Evolutionary conservation across 305 asterid genomes (phyloP).

Genomic region (Fraxinus baroniana): DNA sequence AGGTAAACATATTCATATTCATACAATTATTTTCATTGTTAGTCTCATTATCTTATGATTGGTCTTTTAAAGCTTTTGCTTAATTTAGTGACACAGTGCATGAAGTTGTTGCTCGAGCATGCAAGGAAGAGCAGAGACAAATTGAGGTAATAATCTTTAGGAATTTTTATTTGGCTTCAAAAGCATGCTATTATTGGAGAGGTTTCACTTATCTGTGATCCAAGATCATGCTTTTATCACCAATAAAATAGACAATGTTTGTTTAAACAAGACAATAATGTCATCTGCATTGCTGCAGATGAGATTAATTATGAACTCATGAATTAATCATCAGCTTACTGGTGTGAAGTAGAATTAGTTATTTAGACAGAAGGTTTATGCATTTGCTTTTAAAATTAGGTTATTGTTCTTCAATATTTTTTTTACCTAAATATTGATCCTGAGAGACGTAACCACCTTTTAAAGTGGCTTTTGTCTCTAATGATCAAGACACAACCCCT

Average conservation of each 20-base stretch:
- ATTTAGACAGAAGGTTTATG: background rate
- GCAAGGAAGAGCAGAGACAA: slow-evolving; percentile 98
- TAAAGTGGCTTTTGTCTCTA: background rate
- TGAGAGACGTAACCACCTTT: background rate
- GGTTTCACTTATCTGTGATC: slow-evolving; percentile 16
- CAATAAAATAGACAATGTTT: slow-evolving; percentile 9
- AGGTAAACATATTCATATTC: slow-evolving; percentile 45
- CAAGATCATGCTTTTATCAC: slow-evolving; percentile 19
- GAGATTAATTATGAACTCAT: background rate
- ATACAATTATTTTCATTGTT: slow-evolving; percentile 15
- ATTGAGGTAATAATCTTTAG: slow-evolving; percentile 63
- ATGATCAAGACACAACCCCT: background rate
- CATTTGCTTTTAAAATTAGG: background rate
- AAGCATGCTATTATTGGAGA: slow-evolving; percentile 3
- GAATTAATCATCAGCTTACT: background rate
- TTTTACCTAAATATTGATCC: slow-evolving; percentile 10
- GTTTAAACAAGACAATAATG: background rate
- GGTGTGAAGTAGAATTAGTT: background rate
- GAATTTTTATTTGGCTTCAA: slow-evolving; percentile 17
- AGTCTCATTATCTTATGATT: slow-evolving; percentile 23
- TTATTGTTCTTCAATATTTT: background rate
- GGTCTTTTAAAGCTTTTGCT: slow-evolving; percentile 21
- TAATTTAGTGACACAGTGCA: slow-evolving; percentile 73
- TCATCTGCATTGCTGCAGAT: background rate
- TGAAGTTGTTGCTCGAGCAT: slow-evolving; percentile 90